Percentiles rank a stretch among this genome's conserved stretches.
These are phyloP conservation scores for Pichia sp. DNA, from an alignment of 1,139 yeast genomes.

Conservation along the genomic window DNA sequence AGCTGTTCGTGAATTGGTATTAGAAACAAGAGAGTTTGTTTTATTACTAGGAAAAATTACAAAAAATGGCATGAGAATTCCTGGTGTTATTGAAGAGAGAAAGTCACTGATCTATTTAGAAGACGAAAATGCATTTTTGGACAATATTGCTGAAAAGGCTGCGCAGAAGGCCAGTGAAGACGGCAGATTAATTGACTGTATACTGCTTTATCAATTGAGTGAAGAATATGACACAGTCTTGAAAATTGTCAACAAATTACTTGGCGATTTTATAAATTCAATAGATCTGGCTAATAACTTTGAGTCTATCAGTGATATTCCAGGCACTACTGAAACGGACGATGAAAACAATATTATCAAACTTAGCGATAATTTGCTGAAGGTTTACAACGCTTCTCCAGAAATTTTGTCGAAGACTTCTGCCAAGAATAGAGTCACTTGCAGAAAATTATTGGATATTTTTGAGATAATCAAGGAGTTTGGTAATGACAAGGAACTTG, in stretches of 20 bases:
- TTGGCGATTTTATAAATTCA: constrained; percentile 75
- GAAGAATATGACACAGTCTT: constrained; percentile 89
- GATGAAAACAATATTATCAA: constrained; percentile 44
- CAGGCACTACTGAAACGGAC: constrained; percentile 32
- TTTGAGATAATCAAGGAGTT: constrained; percentile 64
- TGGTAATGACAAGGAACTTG: constrained; percentile 1
- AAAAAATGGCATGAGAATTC: constrained; percentile 68
- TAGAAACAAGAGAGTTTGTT: constrained; percentile 82
- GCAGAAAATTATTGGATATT: constrained; percentile 59
- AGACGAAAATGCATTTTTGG: constrained; percentile 51
- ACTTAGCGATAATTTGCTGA: constrained; percentile 55
- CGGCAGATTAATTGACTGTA: constrained; percentile 83
- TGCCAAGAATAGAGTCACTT: constrained; percentile 53
- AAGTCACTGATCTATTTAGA: constrained; percentile 60
- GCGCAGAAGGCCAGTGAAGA: constrained; percentile 89
- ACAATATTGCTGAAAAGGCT: constrained; percentile 74
- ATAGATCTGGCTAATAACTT: constrained; percentile 52
- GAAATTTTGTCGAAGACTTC: constrained; percentile 44
- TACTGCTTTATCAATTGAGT: constrained; percentile 78
- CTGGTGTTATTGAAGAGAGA: constrained; percentile 83
- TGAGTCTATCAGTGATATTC: constrained; percentile 44
- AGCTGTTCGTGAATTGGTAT: constrained; percentile 75
- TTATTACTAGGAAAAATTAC: constrained; percentile 76
- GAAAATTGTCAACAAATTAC: constrained; percentile 63
- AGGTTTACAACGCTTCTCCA: constrained; percentile 49